These are phyloP conservation scores for Pseudogymnoascus sp. DNA, from an alignment of 2,329 filamentous ascomycete genomes.

Conservation along the genomic window DNA sequence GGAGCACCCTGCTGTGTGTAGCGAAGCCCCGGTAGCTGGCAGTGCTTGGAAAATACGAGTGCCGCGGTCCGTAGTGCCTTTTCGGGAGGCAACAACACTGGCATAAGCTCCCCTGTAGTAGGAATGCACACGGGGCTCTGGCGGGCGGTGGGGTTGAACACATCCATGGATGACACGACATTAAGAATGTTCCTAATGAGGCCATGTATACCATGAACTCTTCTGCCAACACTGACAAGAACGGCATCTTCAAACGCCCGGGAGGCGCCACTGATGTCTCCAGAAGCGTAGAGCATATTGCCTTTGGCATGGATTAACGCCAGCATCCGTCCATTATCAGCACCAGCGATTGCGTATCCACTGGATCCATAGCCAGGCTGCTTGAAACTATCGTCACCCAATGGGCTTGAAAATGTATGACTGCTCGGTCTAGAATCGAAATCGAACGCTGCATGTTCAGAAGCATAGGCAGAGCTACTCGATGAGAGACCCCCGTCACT, in stretches of 20 bases:
- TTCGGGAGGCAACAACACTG: constrained; percentile 75
- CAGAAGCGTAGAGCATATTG: constrained; percentile 92
- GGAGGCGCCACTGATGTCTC: constrained; percentile 73
- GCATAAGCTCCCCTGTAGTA: constrained; percentile 28
- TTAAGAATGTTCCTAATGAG: constrained; percentile 72
- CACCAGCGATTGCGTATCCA: constrained; percentile 76
- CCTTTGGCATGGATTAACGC: constrained; percentile 95
- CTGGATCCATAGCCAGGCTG: constrained; percentile 59
- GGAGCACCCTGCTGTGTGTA: constrained; percentile 64
- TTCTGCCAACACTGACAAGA: constrained; percentile 72
- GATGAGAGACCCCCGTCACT: constrained; percentile 38
- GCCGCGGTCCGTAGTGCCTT: constrained; percentile 75
- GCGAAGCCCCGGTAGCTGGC: constrained; percentile 72
- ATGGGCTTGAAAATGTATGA: constrained; percentile 15
- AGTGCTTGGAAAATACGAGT: constrained; percentile 69
- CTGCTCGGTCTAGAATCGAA: constrained; percentile 20
- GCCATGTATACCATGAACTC: constrained; percentile 62
- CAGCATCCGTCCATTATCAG: constrained; percentile 86
- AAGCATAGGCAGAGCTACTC: constrained; percentile 18
- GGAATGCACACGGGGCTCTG: background rate
- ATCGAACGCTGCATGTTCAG: constrained; percentile 25
- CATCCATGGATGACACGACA: constrained; percentile 45
- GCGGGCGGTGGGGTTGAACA: constrained; percentile 10
- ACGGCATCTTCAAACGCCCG: constrained; percentile 93
- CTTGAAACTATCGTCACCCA: constrained; percentile 18